Conservation (phyloP, 2,329 filamentous ascomycete genomes). For the Fusarium albosuccineum region DNA sequence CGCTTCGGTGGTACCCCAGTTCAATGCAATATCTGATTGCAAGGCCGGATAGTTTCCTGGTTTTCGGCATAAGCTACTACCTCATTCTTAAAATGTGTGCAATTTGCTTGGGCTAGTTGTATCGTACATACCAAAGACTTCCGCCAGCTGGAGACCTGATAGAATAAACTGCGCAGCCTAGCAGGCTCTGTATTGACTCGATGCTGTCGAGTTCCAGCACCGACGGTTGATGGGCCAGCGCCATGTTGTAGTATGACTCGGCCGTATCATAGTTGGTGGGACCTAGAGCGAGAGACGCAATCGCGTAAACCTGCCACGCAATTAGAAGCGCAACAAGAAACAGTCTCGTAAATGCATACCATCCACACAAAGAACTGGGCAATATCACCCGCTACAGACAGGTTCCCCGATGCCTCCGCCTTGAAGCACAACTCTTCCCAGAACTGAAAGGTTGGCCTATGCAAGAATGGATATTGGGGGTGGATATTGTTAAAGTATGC, state of each 20-base stretch:
- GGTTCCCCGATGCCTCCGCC: slow-evolving; percentile 23
- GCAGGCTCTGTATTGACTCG: slow-evolving; percentile 32
- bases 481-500: slow-evolving; percentile 35
- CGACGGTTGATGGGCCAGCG: slow-evolving; percentile 22
- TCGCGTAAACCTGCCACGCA: slow-evolving; percentile 24
- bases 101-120: too few species aligned
- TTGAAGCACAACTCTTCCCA: slow-evolving; percentile 35
- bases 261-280: slow-evolving; percentile 33
- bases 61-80: background rate
- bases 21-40: slow-evolving; percentile 34
- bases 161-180: slow-evolving; percentile 30
- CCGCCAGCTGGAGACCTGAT: slow-evolving; percentile 32
- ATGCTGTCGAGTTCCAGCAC: slow-evolving; percentile 31
- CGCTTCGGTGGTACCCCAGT: slow-evolving; percentile 31
- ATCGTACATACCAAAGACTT: slow-evolving; percentile 25
- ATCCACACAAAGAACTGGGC: slow-evolving; percentile 37
- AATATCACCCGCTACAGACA: slow-evolving; percentile 28
- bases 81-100: too few species aligned
- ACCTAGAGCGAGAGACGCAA: slow-evolving; percentile 29
- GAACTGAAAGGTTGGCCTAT: slow-evolving; percentile 31
- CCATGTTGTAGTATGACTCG: slow-evolving; percentile 38
- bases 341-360: slow-evolving; percentile 1
- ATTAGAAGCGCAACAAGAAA: background rate
- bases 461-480: slow-evolving; percentile 32
- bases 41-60: slow-evolving; percentile 31